These are phyloP conservation scores for Begonia peltatifolia DNA, from an alignment of 306 rosid species.

Conservation along the genomic window DNA sequence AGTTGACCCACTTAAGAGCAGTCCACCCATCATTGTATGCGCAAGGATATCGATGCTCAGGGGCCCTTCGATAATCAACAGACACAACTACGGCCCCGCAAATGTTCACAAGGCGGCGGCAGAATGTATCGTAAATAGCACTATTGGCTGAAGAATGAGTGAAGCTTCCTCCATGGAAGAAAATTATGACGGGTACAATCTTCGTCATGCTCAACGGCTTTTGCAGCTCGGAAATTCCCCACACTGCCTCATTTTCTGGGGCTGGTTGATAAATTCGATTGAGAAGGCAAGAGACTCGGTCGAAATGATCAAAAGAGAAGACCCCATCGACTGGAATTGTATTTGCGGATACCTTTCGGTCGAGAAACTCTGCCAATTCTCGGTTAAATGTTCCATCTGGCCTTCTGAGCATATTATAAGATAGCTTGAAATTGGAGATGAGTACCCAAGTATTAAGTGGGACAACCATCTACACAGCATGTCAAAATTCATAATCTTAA, in stretches of 20 bases:
- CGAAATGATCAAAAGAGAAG: slow-evolving; percentile 76
- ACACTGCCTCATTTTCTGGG: slow-evolving; percentile 21
- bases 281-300: slow-evolving; percentile 43
- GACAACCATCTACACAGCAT: slow-evolving; percentile 46
- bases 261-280: slow-evolving; percentile 51
- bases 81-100: slow-evolving; percentile 78
- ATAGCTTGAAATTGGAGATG: slow-evolving; percentile 83
- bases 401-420: slow-evolving; percentile 76
- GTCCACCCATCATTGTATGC: slow-evolving; percentile 86
- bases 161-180: slow-evolving; percentile 92
- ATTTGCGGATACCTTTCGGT: slow-evolving; percentile 62
- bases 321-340: slow-evolving; percentile 66
- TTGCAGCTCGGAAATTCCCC: slow-evolving; percentile 38
- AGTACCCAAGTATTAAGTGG: slow-evolving; percentile 92
- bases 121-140: slow-evolving; percentile 70
- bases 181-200: slow-evolving; percentile 58
- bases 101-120: slow-evolving; percentile 53
- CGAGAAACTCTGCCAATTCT: slow-evolving; percentile 70
- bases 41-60: slow-evolving; percentile 60
- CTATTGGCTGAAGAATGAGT: slow-evolving; percentile 83
- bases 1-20: slow-evolving; percentile 63
- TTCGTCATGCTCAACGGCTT: slow-evolving; percentile 44
- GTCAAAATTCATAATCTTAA: too few relatives aligned
- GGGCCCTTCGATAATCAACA: slow-evolving; percentile 68
- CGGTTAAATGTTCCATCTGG: slow-evolving; percentile 83